Base-by-base conservation (phyloP, 164 flowering plant species). In the Paratinospora sagittata region DNA sequence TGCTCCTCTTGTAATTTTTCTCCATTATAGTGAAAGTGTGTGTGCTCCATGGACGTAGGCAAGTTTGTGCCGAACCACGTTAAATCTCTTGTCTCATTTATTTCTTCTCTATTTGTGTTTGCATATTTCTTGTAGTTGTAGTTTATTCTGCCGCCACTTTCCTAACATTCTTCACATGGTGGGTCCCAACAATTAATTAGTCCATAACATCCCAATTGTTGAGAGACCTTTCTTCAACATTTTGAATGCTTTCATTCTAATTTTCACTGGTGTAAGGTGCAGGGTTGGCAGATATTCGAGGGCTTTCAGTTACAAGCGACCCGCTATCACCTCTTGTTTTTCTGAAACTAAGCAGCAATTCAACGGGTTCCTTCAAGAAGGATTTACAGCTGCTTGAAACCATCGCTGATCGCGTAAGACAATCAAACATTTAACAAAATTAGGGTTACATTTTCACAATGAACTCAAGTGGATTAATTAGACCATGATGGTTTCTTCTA, bases 271-370 rank as follows among this genome's bases (percentile, higher is more conserved):
- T 27, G 47, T 26, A 11, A 75, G 12, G 27, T 84, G 77, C 87
- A 94, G 99, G 90, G 45, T 79, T 96, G 72, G 82, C 86, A 23
- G 83, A 78, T 61, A 63, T 89, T 47, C 78, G 74, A 8, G 93
- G 97, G 47, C 85, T 96, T 33, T 70, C 84, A 39, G 72, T 93
- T 66, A 82, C 81, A 45, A 96, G 98, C 78, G 73, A 90, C 75
- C 88, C 85, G 57, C 81, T 76, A 65, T 93, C 99, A 27, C 97
- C 98, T 13, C 82, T 96, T 74, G 86, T 93, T 47, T 90, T 78
- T 71, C 87, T 96, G 23, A 82, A 69, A 74, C 81, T 96, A 39
- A 81, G 81, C 72, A n/a, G n/a, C n/a, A 85, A 83, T 14, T 83
- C 99, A 30, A 84, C 89, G 0, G 95, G 97, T 57, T 88, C 90